Base-by-base conservation (phyloP, 164 flowering plant species). In the Vitis riparia region DNA sequence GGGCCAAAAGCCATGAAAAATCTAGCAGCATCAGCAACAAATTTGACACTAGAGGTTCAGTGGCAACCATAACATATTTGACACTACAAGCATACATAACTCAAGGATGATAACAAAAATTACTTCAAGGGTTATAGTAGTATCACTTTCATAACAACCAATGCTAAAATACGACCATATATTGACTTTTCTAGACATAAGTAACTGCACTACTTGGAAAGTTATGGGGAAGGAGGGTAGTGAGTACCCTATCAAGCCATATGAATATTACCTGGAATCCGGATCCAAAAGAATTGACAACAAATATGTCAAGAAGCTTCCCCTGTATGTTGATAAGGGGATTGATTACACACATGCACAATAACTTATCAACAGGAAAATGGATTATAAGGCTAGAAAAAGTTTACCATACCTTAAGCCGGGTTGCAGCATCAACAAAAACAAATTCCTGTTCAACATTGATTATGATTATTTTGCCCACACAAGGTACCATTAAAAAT, bases 281-380 rank as follows among this genome's bases (percentile, higher is more conserved):
- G 66, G 91, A 87, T 73, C 91, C 91, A 77, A 85, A 85, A 17
- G 91, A 87, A 73, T 85, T 87, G 68, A 87, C 91, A 30, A 84
- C 89, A 78, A 87, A 87, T 70, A 87, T 81, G 72, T 87, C 91
- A 53, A 87, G 79, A 27, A 84, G 73, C 75, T 87, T 85, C 16
- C 85, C 88, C 91, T 87, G 83, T 75, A 77, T 0, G 15, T 17
- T 27, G 59, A 59, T 2, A 66, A 19, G 52, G 27, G n/a, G 8
- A 30, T 51, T 32, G 14, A n/a, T n/a, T 55, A 47, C 10, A 51
- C 16, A 51, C 14, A 19, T 64, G n/a, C 47, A 17, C 48, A 19
- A 49, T 50, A 16, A 15, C 2, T 8, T 9, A 7, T 7, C 51
- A 17, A 11, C 50, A 60, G 9, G 29, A 32, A 32, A 30, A n/a